Percentiles rank a stretch among this genome's conserved stretches.
Evolutionary conservation across 768 basidiomycete genomes (phyloP).

Genomic region (Suillus placidus): DNA sequence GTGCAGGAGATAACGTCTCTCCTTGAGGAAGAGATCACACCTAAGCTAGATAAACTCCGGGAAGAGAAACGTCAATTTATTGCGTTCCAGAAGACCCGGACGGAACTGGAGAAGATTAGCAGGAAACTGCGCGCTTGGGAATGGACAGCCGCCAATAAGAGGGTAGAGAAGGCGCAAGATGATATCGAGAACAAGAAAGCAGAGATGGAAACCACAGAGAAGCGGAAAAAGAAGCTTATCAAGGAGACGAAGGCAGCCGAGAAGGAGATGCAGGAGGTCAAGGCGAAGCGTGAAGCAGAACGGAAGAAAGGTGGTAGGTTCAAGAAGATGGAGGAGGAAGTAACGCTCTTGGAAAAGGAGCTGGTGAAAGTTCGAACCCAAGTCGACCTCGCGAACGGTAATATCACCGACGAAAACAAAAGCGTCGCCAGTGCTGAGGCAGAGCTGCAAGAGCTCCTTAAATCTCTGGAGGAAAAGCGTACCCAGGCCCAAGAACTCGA

Average conservation of each 20-base stretch:
- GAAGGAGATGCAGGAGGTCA: conserved; percentile 64
- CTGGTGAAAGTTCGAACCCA: conserved; percentile 84
- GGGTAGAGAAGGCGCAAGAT: conserved; percentile 54
- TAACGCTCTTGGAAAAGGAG: conserved; percentile 75
- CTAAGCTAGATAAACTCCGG: conserved; percentile 90
- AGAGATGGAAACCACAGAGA: conserved; percentile 50
- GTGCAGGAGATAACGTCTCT: conserved; percentile 85
- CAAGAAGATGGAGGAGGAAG: conserved; percentile 81
- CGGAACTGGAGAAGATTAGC: conserved; percentile 85
- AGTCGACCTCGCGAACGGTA: conserved; percentile 75
- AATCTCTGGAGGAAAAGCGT: conserved; percentile 60
- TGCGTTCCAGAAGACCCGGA: conserved; percentile 84
- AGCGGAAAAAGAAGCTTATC: conserved; percentile 50
- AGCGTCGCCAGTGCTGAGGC: conserved; percentile 53
- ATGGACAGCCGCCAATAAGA: conserved; percentile 68
- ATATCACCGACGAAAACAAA: conserved; percentile 78
- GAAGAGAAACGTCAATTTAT: conserved; percentile 87
- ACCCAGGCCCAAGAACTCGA: conserved; percentile 58
- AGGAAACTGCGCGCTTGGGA: conserved; percentile 87
- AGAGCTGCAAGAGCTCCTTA: conserved; percentile 64
- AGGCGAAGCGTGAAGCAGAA: conserved; percentile 81
- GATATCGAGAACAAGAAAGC: conserved; percentile 55
- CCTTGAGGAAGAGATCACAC: conserved; percentile 88
- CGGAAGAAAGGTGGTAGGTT: conserved; percentile 92
- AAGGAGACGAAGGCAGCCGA: conserved; percentile 68